Evolutionary conservation across 2,329 filamentous ascomycete genomes (phyloP), one percentile per base, ranked within the genome.

Genomic region (Fusarium falciforme): DNA sequence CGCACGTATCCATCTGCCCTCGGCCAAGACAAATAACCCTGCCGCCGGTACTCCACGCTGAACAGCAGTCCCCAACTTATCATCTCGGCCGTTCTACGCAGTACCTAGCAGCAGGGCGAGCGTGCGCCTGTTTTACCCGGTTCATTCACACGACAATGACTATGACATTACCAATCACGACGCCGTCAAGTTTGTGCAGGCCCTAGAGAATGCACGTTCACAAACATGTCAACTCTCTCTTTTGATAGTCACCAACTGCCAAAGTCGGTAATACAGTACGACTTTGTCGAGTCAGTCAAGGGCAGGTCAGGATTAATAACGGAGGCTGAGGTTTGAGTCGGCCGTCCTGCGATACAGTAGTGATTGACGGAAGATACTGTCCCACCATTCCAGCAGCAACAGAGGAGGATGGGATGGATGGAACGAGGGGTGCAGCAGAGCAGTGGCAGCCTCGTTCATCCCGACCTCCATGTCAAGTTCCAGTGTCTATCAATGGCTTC

Each of bases 21-120:
- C 44, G 25, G 71, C 71, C 71, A 73, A 73, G 71, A 59, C 68
- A 68, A 68, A 35, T 60, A 74, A 73, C 71, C 71, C 64, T 74
- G 71, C 70, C 61, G 52, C 63, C 38, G 36, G 55, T 72, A 68
- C 61, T 68, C 63, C 67, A 68, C 68, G 67, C 64, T 72, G 49
- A 68, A 35, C 67, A 49, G 66, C 61, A 58, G 47, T 61, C 74
- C 74, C 61, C 61, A 69, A 66, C 63, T 66, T 52, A 47, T 58
- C 38, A 31, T 52, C 63, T 67, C 54, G 52, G 57, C 69, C 29
- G 35, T 69, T 72, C 60, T 67, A 47, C 44, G 58, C 61, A 52
- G 31, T 44, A 57, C 47, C 63, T 20, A 62, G 70, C 47, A 31
- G 59, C 68, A 69, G 64, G 52, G 49, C 64, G 67, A 44, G 64